phyloP scores from a whole-genome alignment of 345 rosid genomes.

The Microcos paniculata region DNA sequence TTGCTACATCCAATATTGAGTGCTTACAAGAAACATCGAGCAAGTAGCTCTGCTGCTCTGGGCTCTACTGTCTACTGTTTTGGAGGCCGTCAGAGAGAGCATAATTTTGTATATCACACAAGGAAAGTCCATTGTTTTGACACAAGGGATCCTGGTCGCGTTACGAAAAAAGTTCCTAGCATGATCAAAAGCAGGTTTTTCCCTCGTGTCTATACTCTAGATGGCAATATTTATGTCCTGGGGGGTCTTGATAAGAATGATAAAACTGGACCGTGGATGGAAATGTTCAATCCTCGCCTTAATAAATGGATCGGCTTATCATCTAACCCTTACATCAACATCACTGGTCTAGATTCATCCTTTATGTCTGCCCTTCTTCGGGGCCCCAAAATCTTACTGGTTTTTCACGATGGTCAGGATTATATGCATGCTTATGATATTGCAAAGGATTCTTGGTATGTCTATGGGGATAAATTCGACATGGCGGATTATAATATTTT shows the following conservation, averaged over 20 bases:
- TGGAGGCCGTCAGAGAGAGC: neutral
- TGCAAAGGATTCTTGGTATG: neutral
- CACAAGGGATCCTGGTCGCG: neutral
- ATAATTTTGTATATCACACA: neutral
- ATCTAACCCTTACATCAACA: neutral
- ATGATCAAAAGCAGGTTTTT: neutral
- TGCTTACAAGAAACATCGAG: too few relatives aligned
- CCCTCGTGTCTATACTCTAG: neutral
- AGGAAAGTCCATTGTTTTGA: neutral
- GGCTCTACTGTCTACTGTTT: neutral
- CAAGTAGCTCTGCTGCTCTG: neutral
- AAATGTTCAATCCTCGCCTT: neutral
- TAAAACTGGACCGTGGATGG: neutral
- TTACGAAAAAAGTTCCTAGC: neutral
- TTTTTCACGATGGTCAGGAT: neutral
- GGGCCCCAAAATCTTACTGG: neutral
- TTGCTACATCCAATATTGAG: neutral
- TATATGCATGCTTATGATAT: neutral
- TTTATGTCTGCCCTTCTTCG: neutral
- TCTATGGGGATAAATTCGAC: neutral
- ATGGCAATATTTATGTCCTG: neutral
- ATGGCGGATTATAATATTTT: neutral
- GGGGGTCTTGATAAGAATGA: neutral
- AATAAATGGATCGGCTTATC: neutral
- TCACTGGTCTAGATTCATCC: neutral